phyloP scores from a whole-genome alignment of 2,329 filamentous ascomycete species.

The Helicocarpus griseus region DNA sequence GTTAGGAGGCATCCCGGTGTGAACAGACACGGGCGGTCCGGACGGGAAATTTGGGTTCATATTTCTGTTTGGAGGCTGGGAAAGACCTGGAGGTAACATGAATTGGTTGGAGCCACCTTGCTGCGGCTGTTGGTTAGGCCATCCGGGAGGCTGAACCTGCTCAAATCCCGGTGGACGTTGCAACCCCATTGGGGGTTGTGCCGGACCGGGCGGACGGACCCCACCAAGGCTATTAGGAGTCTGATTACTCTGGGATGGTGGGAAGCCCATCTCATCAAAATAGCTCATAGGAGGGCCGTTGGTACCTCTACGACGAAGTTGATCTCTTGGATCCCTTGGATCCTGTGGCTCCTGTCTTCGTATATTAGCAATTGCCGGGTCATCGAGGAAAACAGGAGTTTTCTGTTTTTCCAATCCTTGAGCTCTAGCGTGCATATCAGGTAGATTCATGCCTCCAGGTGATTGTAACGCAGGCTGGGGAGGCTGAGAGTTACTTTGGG shows the following conservation, averaged over 20 bases:
- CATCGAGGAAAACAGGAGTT: conserved; percentile 31
- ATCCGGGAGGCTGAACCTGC: conserved; percentile 31
- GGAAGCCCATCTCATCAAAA: conserved; percentile 32
- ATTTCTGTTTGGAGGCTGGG: conserved; percentile 24
- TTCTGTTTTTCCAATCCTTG: conserved; percentile 29
- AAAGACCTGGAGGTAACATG: conserved; percentile 31
- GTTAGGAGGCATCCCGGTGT: conserved; percentile 23
- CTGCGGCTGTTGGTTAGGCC: conserved; percentile 27
- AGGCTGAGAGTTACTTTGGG: conserved; percentile 17
- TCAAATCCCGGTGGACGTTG: conserved; percentile 37
- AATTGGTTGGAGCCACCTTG: conserved; percentile 24
- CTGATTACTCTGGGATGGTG: conserved; percentile 22
- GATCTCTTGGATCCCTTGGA: conserved; percentile 22
- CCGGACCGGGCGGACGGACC: conserved; percentile 21
- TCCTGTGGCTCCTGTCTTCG: conserved; percentile 26
- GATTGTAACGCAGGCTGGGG: conserved; percentile 22
- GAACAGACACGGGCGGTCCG: conserved; percentile 26
- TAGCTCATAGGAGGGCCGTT: conserved; percentile 31
- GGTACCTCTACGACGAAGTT: conserved; percentile 27
- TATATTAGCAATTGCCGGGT: conserved; percentile 35
- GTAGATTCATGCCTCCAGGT: conserved; percentile 27
- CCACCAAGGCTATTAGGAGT: conserved; percentile 27
- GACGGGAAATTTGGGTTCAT: conserved; percentile 29
- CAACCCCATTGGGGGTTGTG: conserved; percentile 28
- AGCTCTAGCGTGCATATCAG: conserved; percentile 24